These are phyloP conservation scores for Cornus suecica DNA, from an alignment of 148 eudicot species.

Conservation along the genomic window DNA sequence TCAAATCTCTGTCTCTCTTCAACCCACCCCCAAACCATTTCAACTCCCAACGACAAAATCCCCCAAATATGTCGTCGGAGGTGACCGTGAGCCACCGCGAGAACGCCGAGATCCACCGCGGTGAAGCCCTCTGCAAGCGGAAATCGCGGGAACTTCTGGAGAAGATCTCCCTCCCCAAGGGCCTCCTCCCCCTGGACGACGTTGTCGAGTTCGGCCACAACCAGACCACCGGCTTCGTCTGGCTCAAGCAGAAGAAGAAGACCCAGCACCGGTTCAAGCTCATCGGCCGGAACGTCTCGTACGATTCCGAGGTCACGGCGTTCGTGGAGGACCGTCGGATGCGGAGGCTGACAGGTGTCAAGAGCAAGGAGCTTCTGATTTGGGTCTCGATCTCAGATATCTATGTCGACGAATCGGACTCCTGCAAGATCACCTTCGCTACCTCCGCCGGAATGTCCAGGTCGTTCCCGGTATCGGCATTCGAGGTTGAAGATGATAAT, in stretches of 20 bases:
- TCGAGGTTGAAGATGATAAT: constrained; percentile 34
- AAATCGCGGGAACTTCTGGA: constrained; percentile 40
- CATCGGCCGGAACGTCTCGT: constrained; percentile 36
- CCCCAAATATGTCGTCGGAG: constrained; percentile 37
- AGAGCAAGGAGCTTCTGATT: constrained; percentile 56
- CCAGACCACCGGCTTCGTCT: constrained; percentile 52
- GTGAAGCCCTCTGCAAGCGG: constrained; percentile 43
- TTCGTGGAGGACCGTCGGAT: constrained; percentile 54
- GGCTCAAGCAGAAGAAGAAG: constrained; percentile 54
- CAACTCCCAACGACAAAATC: no score
- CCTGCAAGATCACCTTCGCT: constrained; percentile 55
- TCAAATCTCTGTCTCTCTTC: background rate
- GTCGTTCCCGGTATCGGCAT: constrained; percentile 47
- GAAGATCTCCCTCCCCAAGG: constrained; percentile 50
- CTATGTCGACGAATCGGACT: constrained; percentile 34
- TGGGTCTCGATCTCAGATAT: constrained; percentile 57
- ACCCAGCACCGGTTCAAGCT: constrained; percentile 33
- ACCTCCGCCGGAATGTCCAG: constrained; percentile 56
- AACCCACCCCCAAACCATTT: no score
- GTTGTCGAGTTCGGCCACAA: constrained; percentile 52
- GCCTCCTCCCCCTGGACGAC: constrained; percentile 54
- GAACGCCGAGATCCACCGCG: constrained; percentile 47
- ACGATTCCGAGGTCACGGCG: constrained; percentile 61
- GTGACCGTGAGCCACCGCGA: constrained; percentile 39
- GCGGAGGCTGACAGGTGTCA: constrained; percentile 63